A percentile compares a stretch with the other conserved stretches of the same genome.
Conservation (phyloP, 768 basidiomycete species). For the Mycena indigotica region DNA sequence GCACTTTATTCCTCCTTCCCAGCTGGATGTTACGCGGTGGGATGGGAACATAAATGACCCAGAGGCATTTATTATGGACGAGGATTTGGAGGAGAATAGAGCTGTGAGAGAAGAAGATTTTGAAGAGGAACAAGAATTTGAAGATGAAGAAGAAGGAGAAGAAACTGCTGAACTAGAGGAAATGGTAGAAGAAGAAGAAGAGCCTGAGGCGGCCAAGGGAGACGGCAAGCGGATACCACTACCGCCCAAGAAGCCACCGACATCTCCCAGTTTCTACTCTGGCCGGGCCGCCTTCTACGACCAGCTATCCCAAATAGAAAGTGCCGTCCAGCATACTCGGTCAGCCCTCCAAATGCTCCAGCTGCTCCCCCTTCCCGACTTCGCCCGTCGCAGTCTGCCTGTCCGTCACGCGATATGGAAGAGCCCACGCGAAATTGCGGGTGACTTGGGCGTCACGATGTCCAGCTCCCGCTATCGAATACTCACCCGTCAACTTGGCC, state of each 20-base stretch:
- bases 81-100: constrained; percentile 7
- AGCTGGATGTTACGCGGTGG: constrained; percentile 12
- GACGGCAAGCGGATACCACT: constrained; percentile 22
- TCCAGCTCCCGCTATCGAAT: constrained; percentile 72
- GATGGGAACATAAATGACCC: not conserved
- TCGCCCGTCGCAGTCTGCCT: constrained; percentile 61
- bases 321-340: constrained; percentile 60
- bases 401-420: constrained; percentile 71
- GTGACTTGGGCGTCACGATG: constrained; percentile 59
- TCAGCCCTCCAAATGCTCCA: constrained; percentile 61
- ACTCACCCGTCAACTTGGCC: constrained; percentile 60
- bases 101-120: not conserved
- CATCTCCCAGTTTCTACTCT: constrained; percentile 84
- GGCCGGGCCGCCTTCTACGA: constrained; percentile 76
- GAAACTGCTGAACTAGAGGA: not conserved
- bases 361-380: constrained; percentile 78
- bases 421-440: constrained; percentile 57
- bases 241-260: constrained; percentile 39
- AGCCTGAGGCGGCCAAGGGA: not conserved
- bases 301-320: constrained; percentile 65
- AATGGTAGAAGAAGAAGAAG: constrained; percentile 6
- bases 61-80: not conserved
- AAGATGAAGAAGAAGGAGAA: constrained; percentile 5
- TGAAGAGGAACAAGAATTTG: not conserved
- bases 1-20: constrained; percentile 40